phyloP scores from a whole-genome alignment of 805 yeast genomes.

The Metschnikowia lochheadii region DNA sequence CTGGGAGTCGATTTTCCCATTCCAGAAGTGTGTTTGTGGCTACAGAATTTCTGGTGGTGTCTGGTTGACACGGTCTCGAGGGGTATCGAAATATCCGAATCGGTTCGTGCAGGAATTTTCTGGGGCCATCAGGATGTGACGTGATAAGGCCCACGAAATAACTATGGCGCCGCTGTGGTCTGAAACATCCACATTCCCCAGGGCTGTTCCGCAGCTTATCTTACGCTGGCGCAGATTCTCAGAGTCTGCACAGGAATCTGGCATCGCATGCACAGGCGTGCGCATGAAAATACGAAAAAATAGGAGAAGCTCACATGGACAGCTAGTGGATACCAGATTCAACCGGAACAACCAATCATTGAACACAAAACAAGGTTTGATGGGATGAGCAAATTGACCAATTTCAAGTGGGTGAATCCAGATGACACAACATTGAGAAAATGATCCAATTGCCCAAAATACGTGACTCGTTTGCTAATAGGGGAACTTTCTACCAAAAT shows the following conservation, averaged over 20 bases:
- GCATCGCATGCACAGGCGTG: not conserved
- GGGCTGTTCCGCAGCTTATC: not conserved
- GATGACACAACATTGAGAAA: not conserved
- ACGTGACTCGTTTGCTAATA: no score
- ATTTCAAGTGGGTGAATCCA: no score
- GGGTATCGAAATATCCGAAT: no score
- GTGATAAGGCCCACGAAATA: not conserved
- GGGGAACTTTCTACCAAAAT: no score
- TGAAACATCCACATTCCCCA: not conserved
- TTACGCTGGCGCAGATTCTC: not conserved
- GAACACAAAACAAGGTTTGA: not conserved
- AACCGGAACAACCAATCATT: not conserved
- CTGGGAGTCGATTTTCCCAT: no score
- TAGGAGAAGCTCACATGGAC: not conserved
- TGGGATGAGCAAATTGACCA: no score
- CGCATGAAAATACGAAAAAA: not conserved
- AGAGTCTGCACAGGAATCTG: not conserved
- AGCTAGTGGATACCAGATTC: not conserved
- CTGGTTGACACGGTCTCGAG: no score
- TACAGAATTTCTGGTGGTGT: no score
- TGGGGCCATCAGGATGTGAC: not conserved
- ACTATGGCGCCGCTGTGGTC: not conserved
- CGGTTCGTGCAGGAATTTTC: not conserved
- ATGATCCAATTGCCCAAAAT: no score
- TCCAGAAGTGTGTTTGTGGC: no score